These are phyloP conservation scores for Linnemannia schmuckeri DNA, from an alignment of 192 early-diverging fungal species.

Conservation along the genomic window DNA sequence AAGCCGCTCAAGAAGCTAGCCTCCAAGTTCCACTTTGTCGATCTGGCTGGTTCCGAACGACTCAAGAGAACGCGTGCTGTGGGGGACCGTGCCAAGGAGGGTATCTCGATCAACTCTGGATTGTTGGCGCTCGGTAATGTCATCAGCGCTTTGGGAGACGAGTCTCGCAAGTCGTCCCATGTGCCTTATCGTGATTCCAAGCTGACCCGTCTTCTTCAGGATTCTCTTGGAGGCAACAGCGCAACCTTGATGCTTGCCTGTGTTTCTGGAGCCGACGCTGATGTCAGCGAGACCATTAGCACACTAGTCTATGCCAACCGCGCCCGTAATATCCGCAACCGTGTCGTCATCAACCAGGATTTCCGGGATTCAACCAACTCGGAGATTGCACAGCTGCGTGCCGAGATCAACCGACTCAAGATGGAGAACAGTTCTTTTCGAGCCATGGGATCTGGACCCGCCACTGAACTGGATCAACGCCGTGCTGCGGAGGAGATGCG, in stretches of 20 bases:
- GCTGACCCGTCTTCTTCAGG: constrained; percentile 97
- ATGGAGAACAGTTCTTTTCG: constrained; percentile 63
- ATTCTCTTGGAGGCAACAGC: constrained; percentile 94
- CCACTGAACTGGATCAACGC: constrained; percentile 37
- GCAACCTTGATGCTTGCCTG: constrained; percentile 97
- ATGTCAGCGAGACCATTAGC: constrained; percentile 92
- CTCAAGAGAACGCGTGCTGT: constrained; percentile 92
- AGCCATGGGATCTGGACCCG: constrained; percentile 57
- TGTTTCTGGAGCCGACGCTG: constrained; percentile 86
- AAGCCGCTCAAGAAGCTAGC: constrained; percentile 59
- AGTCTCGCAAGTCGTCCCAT: constrained; percentile 72
- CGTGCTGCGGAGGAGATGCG: constrained; percentile 60
- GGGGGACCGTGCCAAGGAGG: constrained; percentile 95
- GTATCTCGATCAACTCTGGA: constrained; percentile 98
- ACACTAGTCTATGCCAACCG: constrained; percentile 98
- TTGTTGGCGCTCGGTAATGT: constrained; percentile 97
- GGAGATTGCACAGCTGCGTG: constrained; percentile 67
- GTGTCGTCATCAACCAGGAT: constrained; percentile 71
- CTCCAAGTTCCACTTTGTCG: constrained; percentile 98
- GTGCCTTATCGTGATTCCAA: constrained; percentile 98
- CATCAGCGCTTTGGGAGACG: constrained; percentile 94
- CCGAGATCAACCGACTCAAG: constrained; percentile 64
- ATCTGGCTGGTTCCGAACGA: constrained; percentile 96
- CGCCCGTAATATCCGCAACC: constrained; percentile 96
- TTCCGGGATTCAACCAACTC: constrained; percentile 60